These are phyloP conservation scores for Parietaria judaica DNA, from an alignment of 306 rosid genomes.

Conservation along the genomic window DNA sequence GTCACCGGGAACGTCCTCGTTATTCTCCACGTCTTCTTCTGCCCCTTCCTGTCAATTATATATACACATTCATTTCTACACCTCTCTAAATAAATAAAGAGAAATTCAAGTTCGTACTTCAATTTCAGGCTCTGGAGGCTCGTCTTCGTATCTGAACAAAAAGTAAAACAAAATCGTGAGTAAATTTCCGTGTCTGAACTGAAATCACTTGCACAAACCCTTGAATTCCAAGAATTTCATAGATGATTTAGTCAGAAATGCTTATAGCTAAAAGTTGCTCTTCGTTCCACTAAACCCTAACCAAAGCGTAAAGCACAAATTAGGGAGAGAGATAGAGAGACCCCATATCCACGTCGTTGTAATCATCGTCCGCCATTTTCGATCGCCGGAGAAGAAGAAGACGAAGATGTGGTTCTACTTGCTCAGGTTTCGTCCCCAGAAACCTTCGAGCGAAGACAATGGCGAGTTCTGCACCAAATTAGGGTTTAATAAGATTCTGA, in stretches of 20 bases:
- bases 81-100: neutral
- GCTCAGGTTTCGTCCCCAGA: neutral
- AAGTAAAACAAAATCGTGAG: no score
- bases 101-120: slow-evolving; percentile 36
- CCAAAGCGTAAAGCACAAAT: no score
- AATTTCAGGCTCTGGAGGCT: slow-evolving; percentile 79
- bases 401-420: neutral
- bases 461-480: no score
- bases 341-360: slow-evolving; percentile 37
- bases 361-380: slow-evolving; percentile 41
- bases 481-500: no score
- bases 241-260: no score
- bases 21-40: slow-evolving; percentile 70
- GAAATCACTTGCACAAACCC: no score
- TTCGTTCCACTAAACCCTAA: no score
- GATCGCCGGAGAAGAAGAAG: slow-evolving; percentile 2
- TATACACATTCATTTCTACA: neutral
- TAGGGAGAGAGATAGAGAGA: slow-evolving; percentile 12
- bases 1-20: slow-evolving; percentile 53
- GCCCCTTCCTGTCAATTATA: slow-evolving; percentile 68
- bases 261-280: no score
- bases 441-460: no score
- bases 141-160: slow-evolving; percentile 68
- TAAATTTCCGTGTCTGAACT: no score
- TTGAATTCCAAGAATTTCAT: no score